Evolutionary conservation across 176 grass and related monocot species (phyloP).

Genomic region (Eragrostis nindensis): DNA sequence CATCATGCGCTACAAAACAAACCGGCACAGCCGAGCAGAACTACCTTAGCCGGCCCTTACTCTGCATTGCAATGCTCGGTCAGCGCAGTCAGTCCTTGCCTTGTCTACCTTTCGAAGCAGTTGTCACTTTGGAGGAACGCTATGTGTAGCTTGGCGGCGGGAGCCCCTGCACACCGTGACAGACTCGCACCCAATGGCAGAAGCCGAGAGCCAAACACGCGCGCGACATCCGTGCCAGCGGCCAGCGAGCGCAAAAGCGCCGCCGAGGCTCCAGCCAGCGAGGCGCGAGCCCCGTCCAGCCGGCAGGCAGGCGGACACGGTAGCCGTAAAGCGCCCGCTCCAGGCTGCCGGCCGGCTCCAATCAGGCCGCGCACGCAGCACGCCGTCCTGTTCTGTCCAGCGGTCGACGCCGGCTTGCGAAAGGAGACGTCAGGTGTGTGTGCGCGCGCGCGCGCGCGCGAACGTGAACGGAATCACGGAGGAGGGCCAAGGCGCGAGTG

Average conservation of each 20-base stretch:
- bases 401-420: conserved; percentile 5
- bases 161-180: background rate
- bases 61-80: conserved; percentile 1
- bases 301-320: conserved; percentile 29
- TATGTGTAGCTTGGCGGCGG: background rate
- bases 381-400: background rate
- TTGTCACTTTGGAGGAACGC: background rate
- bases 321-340: conserved; percentile 32
- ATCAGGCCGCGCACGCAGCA: conserved; percentile 1
- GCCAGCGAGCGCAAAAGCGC: conserved; percentile 4
- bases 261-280: conserved; percentile 8
- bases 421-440: background rate
- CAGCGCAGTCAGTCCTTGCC: background rate
- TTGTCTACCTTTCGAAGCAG: background rate
- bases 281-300: background rate
- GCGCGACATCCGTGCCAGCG: background rate
- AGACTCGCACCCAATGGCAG: background rate
- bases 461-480: background rate
- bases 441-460: background rate
- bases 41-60: conserved; percentile 1
- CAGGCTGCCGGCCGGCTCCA: conserved; percentile 29
- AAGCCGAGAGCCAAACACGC: background rate
- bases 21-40: background rate
- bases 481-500: background rate
- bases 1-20: background rate